Conservation (phyloP, 257 asterid genomes). For the Petunia secreta region DNA sequence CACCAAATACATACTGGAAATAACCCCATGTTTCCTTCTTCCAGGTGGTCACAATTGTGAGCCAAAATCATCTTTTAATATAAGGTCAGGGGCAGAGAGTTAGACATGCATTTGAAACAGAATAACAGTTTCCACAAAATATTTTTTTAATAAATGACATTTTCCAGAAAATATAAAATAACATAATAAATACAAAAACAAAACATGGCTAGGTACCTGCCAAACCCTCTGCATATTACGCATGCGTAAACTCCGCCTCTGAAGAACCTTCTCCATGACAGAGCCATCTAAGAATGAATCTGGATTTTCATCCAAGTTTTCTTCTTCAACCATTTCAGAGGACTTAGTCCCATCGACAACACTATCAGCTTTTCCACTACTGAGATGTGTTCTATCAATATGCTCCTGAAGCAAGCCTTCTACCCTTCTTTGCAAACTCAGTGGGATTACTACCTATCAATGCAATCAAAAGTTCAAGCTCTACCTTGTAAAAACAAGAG, state of each 20-base stretch:
- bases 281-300: conserved; percentile 79
- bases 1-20: no score
- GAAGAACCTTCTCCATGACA: conserved; percentile 97
- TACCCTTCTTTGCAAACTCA: conserved; percentile 97
- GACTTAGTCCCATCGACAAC: conserved; percentile 42
- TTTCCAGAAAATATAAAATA: not conserved
- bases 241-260: conserved; percentile 94
- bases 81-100: conserved; percentile 16
- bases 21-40: not conserved
- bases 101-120: conserved; percentile 11
- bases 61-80: conserved; percentile 19
- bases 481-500: not conserved
- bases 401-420: conserved; percentile 98
- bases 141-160: no score
- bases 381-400: conserved; percentile 72
- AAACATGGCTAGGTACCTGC: conserved; percentile 59
- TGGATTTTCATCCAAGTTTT: conserved; percentile 53
- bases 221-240: conserved; percentile 94
- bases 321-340: conserved; percentile 44
- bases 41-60: not conserved
- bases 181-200: conserved; percentile 17
- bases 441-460: conserved; percentile 80
- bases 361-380: conserved; percentile 42
- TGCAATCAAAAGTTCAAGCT: conserved; percentile 32
- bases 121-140: not conserved